Base-by-base conservation (phyloP, 306 rosid genomes). In the Cicer yamashitae region DNA sequence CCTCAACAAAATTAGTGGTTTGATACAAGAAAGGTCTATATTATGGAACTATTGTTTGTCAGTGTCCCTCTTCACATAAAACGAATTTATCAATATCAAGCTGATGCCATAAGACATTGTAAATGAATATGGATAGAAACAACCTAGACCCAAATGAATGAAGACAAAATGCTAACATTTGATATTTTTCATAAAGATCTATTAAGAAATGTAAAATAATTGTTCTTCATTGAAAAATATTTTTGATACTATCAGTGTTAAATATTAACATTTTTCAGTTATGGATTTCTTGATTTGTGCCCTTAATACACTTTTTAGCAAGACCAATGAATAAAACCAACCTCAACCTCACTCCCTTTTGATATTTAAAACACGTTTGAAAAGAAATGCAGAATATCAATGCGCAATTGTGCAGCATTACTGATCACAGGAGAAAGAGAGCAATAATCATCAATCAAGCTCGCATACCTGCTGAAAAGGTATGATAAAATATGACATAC, bases 401-500 rank as follows among this genome's bases (percentile, higher is more conserved):
- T 52, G 30, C 6, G 38, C 18, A 51, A 38, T 61, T 39, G 47
- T 63, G 51, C 56, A 61, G 7, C 44, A 74, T 44, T 40, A 43
- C 67, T 18, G 60, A 74, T 45, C 63, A 34, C 67, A 73, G 14
- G 71, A 54, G 34, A 47, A 40, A 3, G 78, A 46, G 12, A 74
- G 75, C 62, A 69, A 74, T 53, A 34, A 61, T 60, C 67, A 44
- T 60, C 43, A 43, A 68, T 43, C 60, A 70, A 48, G 67, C 67
- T 56, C 59, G 20, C 79, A 47, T 30, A 83, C 57, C 66, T 9
- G 58, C 34, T 40, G 54, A 66, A 46, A 58, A 59, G 64, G 44
- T 66, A 80, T 34, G 46, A 71, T 41, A 82, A 45, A 64, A 82
- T 78, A 62, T 63, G 81, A 47, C 70, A 54, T 62, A 62, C 65